Conservation (phyloP, 78 protist species). For the Dictyostelium citrinum region DNA sequence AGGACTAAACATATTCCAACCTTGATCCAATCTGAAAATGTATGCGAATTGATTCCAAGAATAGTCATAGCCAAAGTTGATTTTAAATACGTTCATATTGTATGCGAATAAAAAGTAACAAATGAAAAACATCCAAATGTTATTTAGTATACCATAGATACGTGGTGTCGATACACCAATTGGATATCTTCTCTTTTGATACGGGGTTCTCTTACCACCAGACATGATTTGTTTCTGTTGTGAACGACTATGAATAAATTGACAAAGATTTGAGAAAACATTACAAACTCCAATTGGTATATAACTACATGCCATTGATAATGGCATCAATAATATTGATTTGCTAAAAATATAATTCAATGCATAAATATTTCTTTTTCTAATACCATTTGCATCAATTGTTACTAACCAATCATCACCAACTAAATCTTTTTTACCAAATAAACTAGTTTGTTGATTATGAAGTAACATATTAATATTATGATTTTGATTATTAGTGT, state of each 20-base stretch:
- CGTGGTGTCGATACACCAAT: neutral
- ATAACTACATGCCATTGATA: neutral
- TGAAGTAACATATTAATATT: neutral
- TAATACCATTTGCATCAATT: constrained; percentile 34
- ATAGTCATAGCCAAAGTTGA: neutral
- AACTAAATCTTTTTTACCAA: neutral
- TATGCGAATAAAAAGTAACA: constrained; percentile 32
- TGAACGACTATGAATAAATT: neutral
- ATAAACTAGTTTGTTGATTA: neutral
- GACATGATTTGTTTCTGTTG: constrained; percentile 4
- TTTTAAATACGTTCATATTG: constrained; percentile 8
- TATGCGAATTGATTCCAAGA: neutral
- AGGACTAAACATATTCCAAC: constrained; percentile 73
- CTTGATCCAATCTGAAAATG: constrained; percentile 42
- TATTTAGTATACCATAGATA: neutral
- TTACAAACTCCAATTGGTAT: neutral
- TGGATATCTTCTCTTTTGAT: constrained; percentile 4
- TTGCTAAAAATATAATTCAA: neutral
- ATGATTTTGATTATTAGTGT: neutral
- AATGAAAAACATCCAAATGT: constrained; percentile 12
- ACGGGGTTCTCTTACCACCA: neutral
- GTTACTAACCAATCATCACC: constrained; percentile 58
- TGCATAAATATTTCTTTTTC: constrained; percentile 11
- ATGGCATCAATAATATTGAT: constrained; percentile 12
- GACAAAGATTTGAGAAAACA: neutral